phyloP scores from a whole-genome alignment of 164 flowering plant species.

The Piper betle region DNA sequence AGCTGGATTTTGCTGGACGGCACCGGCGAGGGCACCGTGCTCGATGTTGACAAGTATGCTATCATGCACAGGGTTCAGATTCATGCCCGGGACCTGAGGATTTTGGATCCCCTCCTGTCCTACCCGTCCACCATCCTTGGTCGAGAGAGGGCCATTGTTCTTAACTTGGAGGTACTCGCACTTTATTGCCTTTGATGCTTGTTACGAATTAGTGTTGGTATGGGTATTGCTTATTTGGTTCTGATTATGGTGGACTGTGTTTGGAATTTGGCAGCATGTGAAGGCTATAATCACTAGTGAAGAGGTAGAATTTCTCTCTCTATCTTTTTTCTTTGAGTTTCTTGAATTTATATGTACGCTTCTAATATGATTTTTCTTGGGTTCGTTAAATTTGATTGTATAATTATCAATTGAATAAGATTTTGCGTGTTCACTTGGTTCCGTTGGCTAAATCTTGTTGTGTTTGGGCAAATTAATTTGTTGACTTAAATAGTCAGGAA shows the following conservation, averaged over 20 bases:
- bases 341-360: too few species aligned
- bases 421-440: not conserved
- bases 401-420: too few species aligned
- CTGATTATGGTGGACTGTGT: not conserved
- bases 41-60: conserved; percentile 80
- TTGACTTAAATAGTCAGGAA: not conserved
- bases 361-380: too few species aligned
- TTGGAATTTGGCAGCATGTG: conserved; percentile 50
- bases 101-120: conserved; percentile 79
- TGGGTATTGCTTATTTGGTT: not conserved
- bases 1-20: conserved; percentile 66
- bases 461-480: too few species aligned
- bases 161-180: conserved; percentile 66
- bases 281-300: conserved; percentile 91
- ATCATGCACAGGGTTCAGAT: conserved; percentile 85
- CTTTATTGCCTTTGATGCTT: not conserved
- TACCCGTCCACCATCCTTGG: conserved; percentile 97
- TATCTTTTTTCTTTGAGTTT: not conserved
- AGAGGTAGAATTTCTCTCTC: conserved; percentile 36
- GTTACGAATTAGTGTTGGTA: not conserved
- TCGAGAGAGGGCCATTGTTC: conserved; percentile 75
- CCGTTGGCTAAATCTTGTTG: too few species aligned
- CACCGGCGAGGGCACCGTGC: conserved; percentile 38
- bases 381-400: too few species aligned
- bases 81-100: conserved; percentile 86